Evolutionary conservation across 352 stramenopile species (phyloP).

Genomic region (Globisporangium perplexum): DNA sequence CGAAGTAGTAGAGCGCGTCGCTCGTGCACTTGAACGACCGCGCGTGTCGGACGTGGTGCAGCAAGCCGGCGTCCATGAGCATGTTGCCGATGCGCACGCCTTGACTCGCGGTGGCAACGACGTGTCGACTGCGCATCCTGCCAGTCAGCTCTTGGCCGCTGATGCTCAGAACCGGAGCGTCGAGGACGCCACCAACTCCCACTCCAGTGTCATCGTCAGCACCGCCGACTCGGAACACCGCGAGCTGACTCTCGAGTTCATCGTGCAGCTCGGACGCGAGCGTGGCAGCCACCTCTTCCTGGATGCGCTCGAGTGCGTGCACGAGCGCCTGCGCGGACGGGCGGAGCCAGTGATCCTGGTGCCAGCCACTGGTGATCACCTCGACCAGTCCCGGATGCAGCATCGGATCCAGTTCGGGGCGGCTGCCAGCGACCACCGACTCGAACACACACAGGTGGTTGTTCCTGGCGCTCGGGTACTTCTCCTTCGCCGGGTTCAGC

Average conservation of each 20-base stretch:
- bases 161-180: neutral
- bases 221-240: neutral
- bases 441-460: slow-evolving; percentile 43
- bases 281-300: slow-evolving; percentile 29
- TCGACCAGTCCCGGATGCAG: slow-evolving; percentile 26
- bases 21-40: slow-evolving; percentile 11
- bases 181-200: neutral
- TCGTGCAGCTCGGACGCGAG: slow-evolving; percentile 29
- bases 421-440: slow-evolving; percentile 27
- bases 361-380: slow-evolving; percentile 40
- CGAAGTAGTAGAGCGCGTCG: slow-evolving; percentile 16
- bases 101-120: slow-evolving; percentile 15
- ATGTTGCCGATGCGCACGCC: slow-evolving; percentile 31
- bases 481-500: slow-evolving; percentile 25
- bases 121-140: slow-evolving; percentile 14
- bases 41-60: slow-evolving; percentile 35
- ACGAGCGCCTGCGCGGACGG: slow-evolving; percentile 37
- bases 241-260: slow-evolving; percentile 16
- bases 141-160: neutral
- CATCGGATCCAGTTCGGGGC: slow-evolving; percentile 24
- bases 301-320: slow-evolving; percentile 30
- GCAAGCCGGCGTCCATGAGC: slow-evolving; percentile 37
- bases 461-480: slow-evolving; percentile 26
- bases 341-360: slow-evolving; percentile 25
- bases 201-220: neutral